Percentiles rank a stretch among this genome's conserved stretches.
phyloP scores from a whole-genome alignment of 768 basidiomycete genomes.

The Leccinum variicolor region DNA sequence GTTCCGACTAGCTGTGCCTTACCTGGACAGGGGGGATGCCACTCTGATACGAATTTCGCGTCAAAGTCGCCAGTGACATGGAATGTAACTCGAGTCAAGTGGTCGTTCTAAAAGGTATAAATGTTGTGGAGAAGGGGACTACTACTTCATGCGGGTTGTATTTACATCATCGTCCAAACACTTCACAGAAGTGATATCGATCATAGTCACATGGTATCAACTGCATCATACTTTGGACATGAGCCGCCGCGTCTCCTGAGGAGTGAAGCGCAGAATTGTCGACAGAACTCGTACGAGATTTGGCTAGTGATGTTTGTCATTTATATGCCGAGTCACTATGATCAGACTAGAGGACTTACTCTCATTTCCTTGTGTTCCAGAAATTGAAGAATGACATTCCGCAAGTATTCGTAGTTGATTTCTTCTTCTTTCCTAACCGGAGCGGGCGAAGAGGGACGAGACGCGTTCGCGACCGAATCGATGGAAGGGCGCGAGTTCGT shows the following conservation, averaged over 20 bases:
- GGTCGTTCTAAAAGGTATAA: neutral
- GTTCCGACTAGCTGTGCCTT: constrained; percentile 16
- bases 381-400: constrained; percentile 96
- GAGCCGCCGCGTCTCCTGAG: constrained; percentile 87
- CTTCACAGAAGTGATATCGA: constrained; percentile 1
- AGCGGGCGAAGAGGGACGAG: constrained; percentile 33
- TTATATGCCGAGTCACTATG: neutral
- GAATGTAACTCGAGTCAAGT: neutral
- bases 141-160: neutral
- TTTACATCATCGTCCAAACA: constrained; percentile 1
- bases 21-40: constrained; percentile 66
- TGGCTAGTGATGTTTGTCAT: constrained; percentile 46
- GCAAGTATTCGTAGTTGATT: constrained; percentile 90
- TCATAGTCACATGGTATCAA: constrained; percentile 1
- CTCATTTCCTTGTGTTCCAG: constrained; percentile 98
- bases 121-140: neutral
- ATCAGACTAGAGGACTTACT: constrained; percentile 45
- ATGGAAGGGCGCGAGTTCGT: constrained; percentile 35
- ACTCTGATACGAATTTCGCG: constrained; percentile 70
- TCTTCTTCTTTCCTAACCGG: constrained; percentile 71
- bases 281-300: constrained; percentile 90
- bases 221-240: constrained; percentile 71
- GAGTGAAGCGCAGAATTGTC: constrained; percentile 91
- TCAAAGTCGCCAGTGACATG: constrained; percentile 70
- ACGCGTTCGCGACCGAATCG: constrained; percentile 41